Percentiles rank a stretch among this genome's conserved stretches.
Conservation (phyloP, 345 rosid genomes). For the Toxicodendron radicans region DNA sequence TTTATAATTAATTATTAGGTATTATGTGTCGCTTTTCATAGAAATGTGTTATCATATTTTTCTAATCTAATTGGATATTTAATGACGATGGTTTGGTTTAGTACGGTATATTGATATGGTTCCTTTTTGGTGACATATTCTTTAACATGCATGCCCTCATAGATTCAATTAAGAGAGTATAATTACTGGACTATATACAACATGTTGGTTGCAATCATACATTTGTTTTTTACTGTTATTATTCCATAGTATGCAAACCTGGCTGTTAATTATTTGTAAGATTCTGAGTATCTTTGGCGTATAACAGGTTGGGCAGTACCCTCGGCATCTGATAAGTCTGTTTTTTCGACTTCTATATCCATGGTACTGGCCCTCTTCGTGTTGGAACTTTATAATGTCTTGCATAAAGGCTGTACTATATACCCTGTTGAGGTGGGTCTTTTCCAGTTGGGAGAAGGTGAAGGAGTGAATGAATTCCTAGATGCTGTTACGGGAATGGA, state of each 20-base stretch:
- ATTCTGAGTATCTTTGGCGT: background rate
- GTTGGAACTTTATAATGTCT: slow-evolving; percentile 82
- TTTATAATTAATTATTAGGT: too few species aligned
- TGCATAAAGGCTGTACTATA: slow-evolving; percentile 61
- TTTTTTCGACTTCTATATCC: slow-evolving; percentile 92
- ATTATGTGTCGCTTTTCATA: too few species aligned
- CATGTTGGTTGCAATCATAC: background rate
- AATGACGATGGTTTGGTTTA: background rate
- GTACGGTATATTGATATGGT: too few species aligned
- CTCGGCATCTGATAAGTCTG: slow-evolving; percentile 92
- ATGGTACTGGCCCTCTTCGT: slow-evolving; percentile 99
- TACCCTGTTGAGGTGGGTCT: slow-evolving; percentile 50
- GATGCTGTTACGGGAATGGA: background rate
- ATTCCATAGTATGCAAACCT: background rate
- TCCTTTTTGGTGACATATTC: too few species aligned
- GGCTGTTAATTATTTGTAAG: too few species aligned
- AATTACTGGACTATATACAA: too few species aligned
- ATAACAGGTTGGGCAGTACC: slow-evolving; percentile 88
- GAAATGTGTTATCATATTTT: too few species aligned
- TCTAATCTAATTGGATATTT: too few species aligned
- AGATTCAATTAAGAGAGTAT: too few species aligned
- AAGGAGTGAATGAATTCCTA: slow-evolving; percentile 36
- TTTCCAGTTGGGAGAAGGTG: slow-evolving; percentile 56
- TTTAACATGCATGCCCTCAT: too few species aligned
- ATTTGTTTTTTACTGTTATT: background rate